phyloP scores from a whole-genome alignment of 78 protist species.

The Polysphondylium violaceum region DNA sequence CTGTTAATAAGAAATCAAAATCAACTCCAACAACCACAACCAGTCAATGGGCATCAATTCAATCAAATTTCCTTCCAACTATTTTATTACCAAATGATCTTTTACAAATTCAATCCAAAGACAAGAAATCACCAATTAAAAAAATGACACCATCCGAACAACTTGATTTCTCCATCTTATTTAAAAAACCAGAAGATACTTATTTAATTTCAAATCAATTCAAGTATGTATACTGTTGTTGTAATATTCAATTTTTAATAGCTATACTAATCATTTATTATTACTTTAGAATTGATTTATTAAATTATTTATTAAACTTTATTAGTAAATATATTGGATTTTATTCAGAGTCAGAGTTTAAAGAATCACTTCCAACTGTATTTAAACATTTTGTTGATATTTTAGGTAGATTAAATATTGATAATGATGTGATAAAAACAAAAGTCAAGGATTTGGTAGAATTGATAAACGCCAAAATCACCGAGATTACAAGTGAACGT shows the following conservation, averaged over 20 bases:
- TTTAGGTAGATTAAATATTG: conserved; percentile 9
- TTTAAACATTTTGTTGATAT: neutral
- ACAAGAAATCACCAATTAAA: neutral
- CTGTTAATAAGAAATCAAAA: neutral
- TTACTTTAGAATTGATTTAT: conserved; percentile 32
- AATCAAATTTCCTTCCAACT: conserved; percentile 39
- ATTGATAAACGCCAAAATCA: neutral
- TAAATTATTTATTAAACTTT: conserved; percentile 26
- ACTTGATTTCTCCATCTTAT: conserved; percentile 26
- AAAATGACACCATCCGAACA: conserved; percentile 9
- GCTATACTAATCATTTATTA: neutral
- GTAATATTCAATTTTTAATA: too few relatives aligned
- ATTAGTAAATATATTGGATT: conserved; percentile 25
- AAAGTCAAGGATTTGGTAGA: neutral
- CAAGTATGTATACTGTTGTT: conserved; percentile 5
- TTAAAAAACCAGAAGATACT: conserved; percentile 13
- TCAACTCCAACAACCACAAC: neutral
- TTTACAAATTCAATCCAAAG: neutral
- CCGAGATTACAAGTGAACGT: neutral
- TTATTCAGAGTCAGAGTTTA: conserved; percentile 1
- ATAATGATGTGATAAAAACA: too few relatives aligned
- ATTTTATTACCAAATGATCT: conserved; percentile 6
- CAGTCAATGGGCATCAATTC: conserved; percentile 61
- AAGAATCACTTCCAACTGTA: conserved; percentile 49
- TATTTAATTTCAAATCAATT: conserved; percentile 25